Evolutionary conservation across 352 stramenopile species (phyloP).

Genomic region (Globisporangium splendens): DNA sequence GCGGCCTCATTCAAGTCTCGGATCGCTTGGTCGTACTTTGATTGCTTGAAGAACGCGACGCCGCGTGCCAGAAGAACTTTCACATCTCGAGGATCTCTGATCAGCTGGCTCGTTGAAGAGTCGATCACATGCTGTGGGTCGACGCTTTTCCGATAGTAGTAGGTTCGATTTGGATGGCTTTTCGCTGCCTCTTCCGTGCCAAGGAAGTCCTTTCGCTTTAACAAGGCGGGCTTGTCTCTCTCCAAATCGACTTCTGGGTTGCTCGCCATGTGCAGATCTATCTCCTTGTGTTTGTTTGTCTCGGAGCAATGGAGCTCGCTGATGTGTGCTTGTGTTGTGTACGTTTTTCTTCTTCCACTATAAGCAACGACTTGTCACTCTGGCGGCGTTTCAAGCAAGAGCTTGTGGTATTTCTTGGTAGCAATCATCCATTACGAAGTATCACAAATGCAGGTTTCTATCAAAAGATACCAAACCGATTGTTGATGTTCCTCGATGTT

Average conservation of each 20-base stretch:
- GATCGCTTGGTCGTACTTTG: slow-evolving; percentile 47
- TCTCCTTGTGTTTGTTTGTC: too few relatives aligned
- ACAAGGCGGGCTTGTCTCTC: slow-evolving; percentile 27
- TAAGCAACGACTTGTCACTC: too few relatives aligned
- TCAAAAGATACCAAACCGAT: too few relatives aligned
- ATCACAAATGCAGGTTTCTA: too few relatives aligned
- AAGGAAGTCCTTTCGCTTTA: slow-evolving; percentile 84
- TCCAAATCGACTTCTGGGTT: slow-evolving; percentile 34
- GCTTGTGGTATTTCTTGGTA: too few relatives aligned
- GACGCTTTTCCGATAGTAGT: slow-evolving; percentile 70
- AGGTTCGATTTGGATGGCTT: slow-evolving; percentile 64
- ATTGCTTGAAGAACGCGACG: slow-evolving; percentile 78
- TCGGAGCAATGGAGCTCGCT: too few relatives aligned
- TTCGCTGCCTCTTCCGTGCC: slow-evolving; percentile 58
- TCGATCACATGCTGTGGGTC: slow-evolving; percentile 79
- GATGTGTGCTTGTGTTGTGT: too few relatives aligned
- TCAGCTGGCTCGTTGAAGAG: slow-evolving; percentile 63
- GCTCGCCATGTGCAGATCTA: slow-evolving; percentile 23
- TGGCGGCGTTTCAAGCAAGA: too few relatives aligned
- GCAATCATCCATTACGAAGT: too few relatives aligned
- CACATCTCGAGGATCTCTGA: slow-evolving; percentile 45
- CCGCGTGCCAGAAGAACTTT: slow-evolving; percentile 73
- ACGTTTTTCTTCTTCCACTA: too few relatives aligned
- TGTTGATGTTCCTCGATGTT: too few relatives aligned
- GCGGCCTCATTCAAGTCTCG: slow-evolving; percentile 49